Base-by-base conservation (phyloP, 805 yeast species). In the Jamesozyma spencerorum region DNA sequence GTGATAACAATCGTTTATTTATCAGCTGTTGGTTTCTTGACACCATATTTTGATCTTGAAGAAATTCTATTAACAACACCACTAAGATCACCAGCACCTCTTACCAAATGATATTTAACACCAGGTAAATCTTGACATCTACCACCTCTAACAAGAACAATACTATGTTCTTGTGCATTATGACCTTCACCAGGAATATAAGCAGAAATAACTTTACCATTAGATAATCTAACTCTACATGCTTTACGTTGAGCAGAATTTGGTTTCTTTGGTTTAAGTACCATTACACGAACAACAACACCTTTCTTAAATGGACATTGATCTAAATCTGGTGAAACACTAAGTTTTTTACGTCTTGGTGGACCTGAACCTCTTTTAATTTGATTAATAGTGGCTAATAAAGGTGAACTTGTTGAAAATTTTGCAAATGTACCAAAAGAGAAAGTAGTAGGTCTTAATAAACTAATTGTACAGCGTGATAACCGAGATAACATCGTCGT, bases 121-220 rank as follows among this genome's bases (percentile, higher is more conserved):
- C 99, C 99, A 19, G 98, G 98, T 54, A 90, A 70, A 78, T 92
- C 99, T 60, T 88, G 96, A 39, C 85, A 85, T 72, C 97, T 79
- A 13, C 98, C 99, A n/a, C 99, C 99, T 65, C 98, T 78, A 3
- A 92, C 95, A 39, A 79, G 75, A 1, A 92, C 97, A 38, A 92
- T 94, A 56, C 94, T 85, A 66, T 92, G 99, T 63, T 92, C 99
- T 68, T 92, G 97, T 18, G 94, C 81, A 58, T 92, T 92, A 64
- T 92, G 98, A 17, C 99, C 98, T 60, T 92, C 97, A 41, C 99
- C 99, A 13, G 97, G 96, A 43, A 92, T 92, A 61, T 87, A 88
- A 1, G 96, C 96, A 35, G 90, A 80, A 14, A 92, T 75, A 37
- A 85, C 79, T 49, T 80, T 81, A 20, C 97, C 98, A 54, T 85